Evolutionary conservation across 768 basidiomycete species (phyloP), one percentile per base, ranked within the genome.

Genomic region (Suillus spraguei): DNA sequence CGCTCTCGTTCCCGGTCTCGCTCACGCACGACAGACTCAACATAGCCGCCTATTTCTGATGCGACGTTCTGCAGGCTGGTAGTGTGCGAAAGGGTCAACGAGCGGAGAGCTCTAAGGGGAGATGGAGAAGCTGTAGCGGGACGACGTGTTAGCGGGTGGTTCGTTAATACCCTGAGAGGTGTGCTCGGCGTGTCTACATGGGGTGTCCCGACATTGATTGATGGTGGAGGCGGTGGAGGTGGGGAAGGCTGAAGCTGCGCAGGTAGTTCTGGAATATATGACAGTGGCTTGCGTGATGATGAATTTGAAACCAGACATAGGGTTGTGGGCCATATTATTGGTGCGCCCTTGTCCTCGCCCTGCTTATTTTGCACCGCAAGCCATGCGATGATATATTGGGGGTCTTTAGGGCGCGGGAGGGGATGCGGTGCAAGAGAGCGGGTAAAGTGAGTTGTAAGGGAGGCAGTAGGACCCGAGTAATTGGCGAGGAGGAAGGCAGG

Each of bases 1-100:
- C 90, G 81, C 67, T 93, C 91, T 7, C 91, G 81, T 72, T 95
- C 92, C 62, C 81, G 80, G 64, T 94, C 93, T 20, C 93, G 80
- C 68, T 94, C 93, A 65, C 85, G 85, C 4, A 87, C 87, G 6
- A 93, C 83, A 10, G 84, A 83, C 62, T 94, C 93, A 7, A 94
- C 89, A 68, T 91, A 94, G 2, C 79, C 79, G 36, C 86, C 85
- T 20, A 91, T 83, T 70, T 90, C 87, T 3, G 78, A 70, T 2
- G 89, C 89, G 7, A 88, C 81, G 6, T 74, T 77, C 22, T 80
- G 79, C 13, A 89, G 74, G 60, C 83, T 83, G 58, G 80, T 82
- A 6, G 79, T 77, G 55, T 81, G 82, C 1, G 82, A 81, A 20
- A 87, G 76, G 0, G 86, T 83, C 24, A 91, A 72, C 4, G 81